Evolutionary conservation across 1,139 yeast genomes (phyloP).

Genomic region (Candida smagusa): DNA sequence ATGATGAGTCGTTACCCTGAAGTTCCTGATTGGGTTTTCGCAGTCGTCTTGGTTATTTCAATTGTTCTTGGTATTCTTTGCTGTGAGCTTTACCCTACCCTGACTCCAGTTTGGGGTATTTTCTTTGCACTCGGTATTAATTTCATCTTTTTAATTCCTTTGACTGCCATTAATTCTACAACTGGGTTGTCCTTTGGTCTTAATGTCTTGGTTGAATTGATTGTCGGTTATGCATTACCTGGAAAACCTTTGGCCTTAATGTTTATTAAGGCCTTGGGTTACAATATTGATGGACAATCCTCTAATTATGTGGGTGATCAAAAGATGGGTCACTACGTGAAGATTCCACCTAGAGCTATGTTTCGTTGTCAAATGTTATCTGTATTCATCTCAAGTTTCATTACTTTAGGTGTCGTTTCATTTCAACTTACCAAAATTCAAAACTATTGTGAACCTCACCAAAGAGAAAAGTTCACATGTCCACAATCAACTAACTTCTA

Average conservation of each 20-base stretch:
- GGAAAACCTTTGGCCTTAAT: constrained; percentile 38
- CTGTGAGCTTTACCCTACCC: constrained; percentile 15
- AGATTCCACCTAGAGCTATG: constrained; percentile 58
- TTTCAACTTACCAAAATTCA: constrained; percentile 48
- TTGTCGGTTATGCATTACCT: constrained; percentile 39
- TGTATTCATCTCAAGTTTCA: constrained; percentile 39
- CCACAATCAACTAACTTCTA: constrained; percentile 46
- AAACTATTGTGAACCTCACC: constrained; percentile 44
- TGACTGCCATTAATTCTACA: constrained; percentile 27
- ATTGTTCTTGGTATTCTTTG: constrained; percentile 14
- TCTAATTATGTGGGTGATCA: constrained; percentile 52
- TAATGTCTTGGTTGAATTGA: constrained; percentile 38
- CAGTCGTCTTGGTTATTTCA: constrained; percentile 10
- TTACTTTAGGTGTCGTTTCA: constrained; percentile 50
- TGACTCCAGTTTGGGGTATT: constrained; percentile 19
- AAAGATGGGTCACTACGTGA: constrained; percentile 59
- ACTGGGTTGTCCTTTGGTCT: constrained; percentile 39
- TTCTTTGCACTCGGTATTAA: constrained; percentile 20
- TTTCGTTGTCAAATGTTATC: constrained; percentile 58
- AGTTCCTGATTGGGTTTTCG: constrained; percentile 15
- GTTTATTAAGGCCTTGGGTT: constrained; percentile 36
- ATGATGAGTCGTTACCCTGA: constrained; percentile 14
- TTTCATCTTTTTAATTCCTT: constrained; percentile 17
- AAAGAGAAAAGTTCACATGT: constrained; percentile 45
- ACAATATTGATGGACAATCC: constrained; percentile 54